phyloP scores from a whole-genome alignment of 768 basidiomycete species.

The Termitomyces sp. region DNA sequence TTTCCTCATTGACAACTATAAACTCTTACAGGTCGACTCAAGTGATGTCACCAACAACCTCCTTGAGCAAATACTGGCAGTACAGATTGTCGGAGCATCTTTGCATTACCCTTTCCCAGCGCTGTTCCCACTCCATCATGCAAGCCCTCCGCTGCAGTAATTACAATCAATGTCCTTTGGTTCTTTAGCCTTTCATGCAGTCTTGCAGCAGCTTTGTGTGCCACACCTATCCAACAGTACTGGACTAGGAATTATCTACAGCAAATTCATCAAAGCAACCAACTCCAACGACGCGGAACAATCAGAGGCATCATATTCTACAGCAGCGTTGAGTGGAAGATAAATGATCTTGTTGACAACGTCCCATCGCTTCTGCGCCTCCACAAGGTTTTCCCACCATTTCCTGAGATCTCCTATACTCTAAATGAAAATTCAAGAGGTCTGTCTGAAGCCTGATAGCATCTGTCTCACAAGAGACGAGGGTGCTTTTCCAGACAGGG shows the following conservation, averaged over 20 bases:
- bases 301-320: neutral
- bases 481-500: no score
- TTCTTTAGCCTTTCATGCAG: slow-evolving; percentile 1
- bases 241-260: slow-evolving; percentile 1
- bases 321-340: neutral
- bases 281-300: neutral
- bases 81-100: slow-evolving; percentile 6
- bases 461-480: no score
- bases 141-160: no score
- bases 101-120: no score
- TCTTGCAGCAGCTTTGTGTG: slow-evolving; percentile 20
- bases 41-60: slow-evolving; percentile 18
- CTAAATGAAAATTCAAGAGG: no score
- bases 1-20: slow-evolving; percentile 30
- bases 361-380: neutral
- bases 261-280: neutral
- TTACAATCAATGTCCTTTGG: no score
- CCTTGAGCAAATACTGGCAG: slow-evolving; percentile 10
- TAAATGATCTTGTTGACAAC: neutral
- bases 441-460: no score
- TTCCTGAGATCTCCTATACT: no score
- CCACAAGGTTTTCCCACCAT: no score
- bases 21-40: slow-evolving; percentile 23
- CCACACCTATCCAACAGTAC: slow-evolving; percentile 14
- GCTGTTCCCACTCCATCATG: no score